phyloP scores from a whole-genome alignment of 2,329 filamentous ascomycete species.

The Beauveria scarabaeidicola region DNA sequence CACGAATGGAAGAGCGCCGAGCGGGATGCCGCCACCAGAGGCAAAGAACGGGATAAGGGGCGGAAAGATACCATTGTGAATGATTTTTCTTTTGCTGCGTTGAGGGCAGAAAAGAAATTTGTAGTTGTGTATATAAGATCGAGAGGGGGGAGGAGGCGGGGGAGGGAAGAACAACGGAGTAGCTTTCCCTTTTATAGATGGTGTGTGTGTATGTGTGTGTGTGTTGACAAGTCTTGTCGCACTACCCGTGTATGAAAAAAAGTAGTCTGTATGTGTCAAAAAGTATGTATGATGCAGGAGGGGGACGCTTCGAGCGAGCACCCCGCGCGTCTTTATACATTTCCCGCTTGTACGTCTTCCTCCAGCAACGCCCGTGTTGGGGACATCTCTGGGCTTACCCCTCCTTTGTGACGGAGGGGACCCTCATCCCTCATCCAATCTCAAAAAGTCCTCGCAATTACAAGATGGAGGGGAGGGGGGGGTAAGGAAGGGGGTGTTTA shows the following conservation, averaged over 20 bases:
- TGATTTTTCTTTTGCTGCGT: background rate
- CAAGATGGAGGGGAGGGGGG: background rate
- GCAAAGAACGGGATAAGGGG: constrained; percentile 20
- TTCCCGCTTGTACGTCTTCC: background rate
- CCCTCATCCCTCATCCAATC: background rate
- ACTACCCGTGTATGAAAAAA: background rate
- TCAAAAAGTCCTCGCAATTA: background rate
- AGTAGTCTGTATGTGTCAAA: constrained; percentile 8
- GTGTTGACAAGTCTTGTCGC: background rate
- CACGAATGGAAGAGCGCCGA: constrained; percentile 19
- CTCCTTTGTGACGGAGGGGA: background rate
- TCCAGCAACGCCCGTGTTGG: background rate
- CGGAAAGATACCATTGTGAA: constrained; percentile 25
- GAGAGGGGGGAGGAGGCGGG: background rate
- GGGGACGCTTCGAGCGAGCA: background rate
- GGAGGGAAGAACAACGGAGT: background rate
- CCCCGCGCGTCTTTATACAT: constrained; percentile 1
- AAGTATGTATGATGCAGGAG: constrained; percentile 1
- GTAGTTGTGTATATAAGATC: background rate
- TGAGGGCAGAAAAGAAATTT: background rate
- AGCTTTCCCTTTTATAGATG: constrained; percentile 6
- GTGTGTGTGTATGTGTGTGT: background rate
- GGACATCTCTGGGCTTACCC: background rate
- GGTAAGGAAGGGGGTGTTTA: background rate
- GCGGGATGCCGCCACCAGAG: constrained; percentile 17